Percentiles rank a stretch among this genome's conserved stretches.
Evolutionary conservation across 2,329 filamentous ascomycete species (phyloP).

Genomic region (Diplodia intermedia): DNA sequence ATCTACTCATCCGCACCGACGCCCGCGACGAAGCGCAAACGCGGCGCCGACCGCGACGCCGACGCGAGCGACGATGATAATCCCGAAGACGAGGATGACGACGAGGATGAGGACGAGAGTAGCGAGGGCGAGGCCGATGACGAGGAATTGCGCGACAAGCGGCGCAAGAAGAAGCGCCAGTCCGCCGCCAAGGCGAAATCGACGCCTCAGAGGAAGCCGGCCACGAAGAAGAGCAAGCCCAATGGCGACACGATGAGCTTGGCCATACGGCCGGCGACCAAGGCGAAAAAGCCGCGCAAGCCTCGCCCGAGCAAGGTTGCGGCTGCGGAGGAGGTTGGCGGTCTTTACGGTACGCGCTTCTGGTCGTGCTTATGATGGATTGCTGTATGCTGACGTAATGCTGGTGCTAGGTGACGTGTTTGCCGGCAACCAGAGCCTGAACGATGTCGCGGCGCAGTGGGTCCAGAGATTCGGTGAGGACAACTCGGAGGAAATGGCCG

Average conservation of each 20-base stretch:
- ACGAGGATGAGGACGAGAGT: constrained; percentile 39
- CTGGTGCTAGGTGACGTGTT: constrained; percentile 63
- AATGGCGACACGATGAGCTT: constrained; percentile 58
- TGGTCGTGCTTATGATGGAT: constrained; percentile 7
- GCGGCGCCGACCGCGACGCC: constrained; percentile 42
- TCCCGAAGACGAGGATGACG: constrained; percentile 25
- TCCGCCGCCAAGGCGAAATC: constrained; percentile 35
- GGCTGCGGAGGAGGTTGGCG: constrained; percentile 59
- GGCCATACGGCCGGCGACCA: constrained; percentile 61
- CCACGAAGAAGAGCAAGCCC: constrained; percentile 62
- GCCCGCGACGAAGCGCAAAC: constrained; percentile 47
- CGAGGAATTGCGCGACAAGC: constrained; percentile 46
- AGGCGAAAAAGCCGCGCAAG: constrained; percentile 53
- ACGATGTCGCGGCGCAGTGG: constrained; percentile 66
- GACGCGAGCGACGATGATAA: constrained; percentile 35
- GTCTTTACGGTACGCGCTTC: constrained; percentile 60
- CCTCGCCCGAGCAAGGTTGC: constrained; percentile 58
- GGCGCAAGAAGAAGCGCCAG: constrained; percentile 42
- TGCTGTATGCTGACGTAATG: constrained; percentile 29
- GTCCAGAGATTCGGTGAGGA: constrained; percentile 62
- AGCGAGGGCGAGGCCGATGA: constrained; percentile 50
- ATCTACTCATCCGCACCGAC: constrained; percentile 42
- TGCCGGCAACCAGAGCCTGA: constrained; percentile 59
- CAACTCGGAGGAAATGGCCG: constrained; percentile 54
- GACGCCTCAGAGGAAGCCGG: constrained; percentile 47